Percentiles rank a stretch among this genome's conserved stretches.
Evolutionary conservation across 148 eudicot species (phyloP).

Genomic region (Rhododendron griersonianum): DNA sequence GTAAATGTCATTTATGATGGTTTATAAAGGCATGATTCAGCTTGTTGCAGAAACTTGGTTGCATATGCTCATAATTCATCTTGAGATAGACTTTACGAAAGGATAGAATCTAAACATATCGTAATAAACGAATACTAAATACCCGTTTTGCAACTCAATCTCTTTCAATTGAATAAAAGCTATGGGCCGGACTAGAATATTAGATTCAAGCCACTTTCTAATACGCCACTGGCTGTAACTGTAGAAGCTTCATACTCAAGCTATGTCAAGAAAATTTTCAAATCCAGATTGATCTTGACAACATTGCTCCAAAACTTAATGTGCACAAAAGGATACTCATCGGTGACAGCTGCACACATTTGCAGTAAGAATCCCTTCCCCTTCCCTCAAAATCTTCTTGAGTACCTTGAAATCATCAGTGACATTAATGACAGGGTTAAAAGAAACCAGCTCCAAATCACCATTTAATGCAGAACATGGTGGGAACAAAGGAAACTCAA

Average conservation of each 20-base stretch:
- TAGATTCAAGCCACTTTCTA: background rate
- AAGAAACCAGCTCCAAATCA: conserved; percentile 38
- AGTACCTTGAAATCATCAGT: conserved; percentile 53
- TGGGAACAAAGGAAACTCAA: conserved; percentile 29
- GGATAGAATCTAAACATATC: background rate
- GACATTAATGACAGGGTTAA: conserved; percentile 50
- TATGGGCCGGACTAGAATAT: background rate
- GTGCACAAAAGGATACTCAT: conserved; percentile 31
- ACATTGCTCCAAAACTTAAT: background rate
- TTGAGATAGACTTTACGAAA: background rate
- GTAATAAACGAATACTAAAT: background rate
- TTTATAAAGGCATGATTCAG: no score
- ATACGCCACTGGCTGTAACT: background rate
- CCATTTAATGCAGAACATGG: conserved; percentile 37
- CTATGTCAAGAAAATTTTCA: background rate
- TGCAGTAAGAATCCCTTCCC: conserved; percentile 45
- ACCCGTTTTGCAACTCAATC: background rate
- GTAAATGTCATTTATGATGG: no score
- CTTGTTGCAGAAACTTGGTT: background rate
- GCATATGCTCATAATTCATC: background rate
- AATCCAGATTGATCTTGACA: background rate
- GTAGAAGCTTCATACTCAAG: background rate
- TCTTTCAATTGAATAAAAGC: no score
- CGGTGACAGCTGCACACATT: conserved; percentile 48
- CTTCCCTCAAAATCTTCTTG: conserved; percentile 60